Conservation (phyloP, 2,329 filamentous ascomycete genomes). For the Aspergillus tanneri region DNA sequence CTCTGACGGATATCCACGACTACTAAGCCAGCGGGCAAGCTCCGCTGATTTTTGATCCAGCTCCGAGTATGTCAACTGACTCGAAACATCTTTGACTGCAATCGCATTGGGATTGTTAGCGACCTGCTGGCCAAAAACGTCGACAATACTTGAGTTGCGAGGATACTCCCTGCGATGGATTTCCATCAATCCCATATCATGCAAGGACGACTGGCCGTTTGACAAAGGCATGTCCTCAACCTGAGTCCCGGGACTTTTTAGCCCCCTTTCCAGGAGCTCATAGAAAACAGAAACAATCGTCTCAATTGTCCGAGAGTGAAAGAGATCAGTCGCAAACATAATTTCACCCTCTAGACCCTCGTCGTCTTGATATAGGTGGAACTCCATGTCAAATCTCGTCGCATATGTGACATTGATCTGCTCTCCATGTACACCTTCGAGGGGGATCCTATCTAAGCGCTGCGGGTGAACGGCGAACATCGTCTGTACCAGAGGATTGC, state of each 20-base stretch:
- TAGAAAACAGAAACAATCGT: conserved; percentile 2
- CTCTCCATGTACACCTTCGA: conserved; percentile 2
- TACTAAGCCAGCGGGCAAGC: not conserved
- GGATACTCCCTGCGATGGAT: not conserved
- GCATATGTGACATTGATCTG: not conserved
- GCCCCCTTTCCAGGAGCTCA: not conserved
- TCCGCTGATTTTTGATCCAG: not conserved
- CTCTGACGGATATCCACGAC: not conserved
- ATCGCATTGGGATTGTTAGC: not conserved
- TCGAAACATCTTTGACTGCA: not conserved
- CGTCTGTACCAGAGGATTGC: conserved; percentile 9
- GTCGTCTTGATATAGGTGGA: conserved; percentile 7
- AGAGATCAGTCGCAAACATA: conserved; percentile 6
- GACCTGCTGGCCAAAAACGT: not conserved
- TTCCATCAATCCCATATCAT: not conserved
- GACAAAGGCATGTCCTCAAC: not conserved
- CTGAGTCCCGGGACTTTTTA: not conserved
- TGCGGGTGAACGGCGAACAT: conserved; percentile 6
- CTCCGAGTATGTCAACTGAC: not conserved
- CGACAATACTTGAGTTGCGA: not conserved
- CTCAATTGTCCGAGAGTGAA: conserved; percentile 1
- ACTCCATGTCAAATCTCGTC: conserved; percentile 9
- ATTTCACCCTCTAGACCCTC: conserved; percentile 1
- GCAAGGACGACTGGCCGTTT: not conserved
- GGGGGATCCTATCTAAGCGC: not conserved